phyloP scores from a whole-genome alignment of 1,284 basidiomycete genomes.

The Calocybe gambosa region DNA sequence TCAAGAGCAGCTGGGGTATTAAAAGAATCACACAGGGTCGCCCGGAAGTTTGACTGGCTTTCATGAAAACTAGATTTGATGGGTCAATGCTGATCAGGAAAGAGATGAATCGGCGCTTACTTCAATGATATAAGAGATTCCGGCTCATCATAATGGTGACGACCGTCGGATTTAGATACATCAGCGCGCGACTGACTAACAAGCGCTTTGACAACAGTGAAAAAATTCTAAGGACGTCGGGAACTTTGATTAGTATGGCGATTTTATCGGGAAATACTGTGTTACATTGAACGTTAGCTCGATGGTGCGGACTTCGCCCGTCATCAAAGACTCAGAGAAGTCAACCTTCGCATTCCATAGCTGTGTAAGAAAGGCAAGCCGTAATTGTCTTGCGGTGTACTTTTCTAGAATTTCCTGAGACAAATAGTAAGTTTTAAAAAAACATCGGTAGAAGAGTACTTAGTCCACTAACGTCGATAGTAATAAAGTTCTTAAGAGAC shows the following conservation, averaged over 20 bases:
- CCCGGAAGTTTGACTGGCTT: conserved; percentile 77
- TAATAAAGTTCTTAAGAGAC: conserved; percentile 98
- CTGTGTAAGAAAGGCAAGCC: conserved; percentile 91
- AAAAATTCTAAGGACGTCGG: conserved; percentile 75
- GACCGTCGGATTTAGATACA: conserved; percentile 45
- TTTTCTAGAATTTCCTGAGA: conserved; percentile 82
- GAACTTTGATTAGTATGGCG: not conserved
- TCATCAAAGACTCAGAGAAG: conserved; percentile 87
- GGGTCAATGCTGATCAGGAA: conserved; percentile 12
- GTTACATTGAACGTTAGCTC: conserved; percentile 88
- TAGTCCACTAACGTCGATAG: conserved; percentile 76
- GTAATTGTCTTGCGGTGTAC: conserved; percentile 84
- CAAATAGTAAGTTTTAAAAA: conserved; percentile 11
- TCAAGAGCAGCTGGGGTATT: conserved; percentile 87
- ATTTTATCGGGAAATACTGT: conserved; percentile 21
- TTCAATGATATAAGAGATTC: conserved; percentile 62
- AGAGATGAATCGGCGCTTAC: conserved; percentile 33
- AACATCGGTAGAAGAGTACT: conserved; percentile 3
- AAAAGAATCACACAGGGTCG: conserved; percentile 96
- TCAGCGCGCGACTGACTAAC: conserved; percentile 46
- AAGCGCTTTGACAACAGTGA: conserved; percentile 84
- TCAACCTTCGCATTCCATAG: conserved; percentile 93
- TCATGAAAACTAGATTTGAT: conserved; percentile 54
- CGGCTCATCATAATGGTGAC: conserved; percentile 56
- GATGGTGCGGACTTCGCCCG: conserved; percentile 83